Conservation (phyloP, 768 basidiomycete genomes). For the Lactarius deliciosus region DNA sequence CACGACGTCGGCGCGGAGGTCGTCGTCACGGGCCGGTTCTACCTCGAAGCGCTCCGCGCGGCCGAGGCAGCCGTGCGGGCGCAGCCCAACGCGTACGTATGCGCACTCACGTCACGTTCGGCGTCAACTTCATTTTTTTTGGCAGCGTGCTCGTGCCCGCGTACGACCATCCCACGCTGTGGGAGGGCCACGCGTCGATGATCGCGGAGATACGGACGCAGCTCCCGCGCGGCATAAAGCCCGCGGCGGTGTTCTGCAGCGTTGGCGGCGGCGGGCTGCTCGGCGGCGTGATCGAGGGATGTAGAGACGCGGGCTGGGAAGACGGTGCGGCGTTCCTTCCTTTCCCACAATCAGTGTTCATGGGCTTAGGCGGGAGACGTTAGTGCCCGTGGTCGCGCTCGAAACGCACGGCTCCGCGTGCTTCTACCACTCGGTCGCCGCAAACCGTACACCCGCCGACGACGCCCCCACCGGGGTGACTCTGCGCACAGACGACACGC, state of each 20-base stretch:
- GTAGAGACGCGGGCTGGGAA: slow-evolving; percentile 62
- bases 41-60: slow-evolving; percentile 53
- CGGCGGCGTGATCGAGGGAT: slow-evolving; percentile 70
- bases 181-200: slow-evolving; percentile 80
- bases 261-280: slow-evolving; percentile 75
- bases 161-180: slow-evolving; percentile 66
- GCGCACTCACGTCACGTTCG: background rate
- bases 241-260: slow-evolving; percentile 74
- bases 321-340: slow-evolving; percentile 45
- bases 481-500: slow-evolving; percentile 40
- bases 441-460: slow-evolving; percentile 46
- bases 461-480: slow-evolving; percentile 44
- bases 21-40: slow-evolving; percentile 55
- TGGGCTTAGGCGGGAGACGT: slow-evolving; percentile 6
- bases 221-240: slow-evolving; percentile 44
- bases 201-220: slow-evolving; percentile 60
- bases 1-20: slow-evolving; percentile 55
- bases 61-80: slow-evolving; percentile 48
- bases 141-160: slow-evolving; percentile 65
- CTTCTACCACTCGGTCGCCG: slow-evolving; percentile 68
- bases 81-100: slow-evolving; percentile 53
- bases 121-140: too few relatives aligned
- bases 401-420: slow-evolving; percentile 74
- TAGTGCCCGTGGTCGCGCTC: slow-evolving; percentile 64
- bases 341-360: background rate